phyloP scores from a whole-genome alignment of 805 yeast genomes.

The Danielozyma ontarioensis region DNA sequence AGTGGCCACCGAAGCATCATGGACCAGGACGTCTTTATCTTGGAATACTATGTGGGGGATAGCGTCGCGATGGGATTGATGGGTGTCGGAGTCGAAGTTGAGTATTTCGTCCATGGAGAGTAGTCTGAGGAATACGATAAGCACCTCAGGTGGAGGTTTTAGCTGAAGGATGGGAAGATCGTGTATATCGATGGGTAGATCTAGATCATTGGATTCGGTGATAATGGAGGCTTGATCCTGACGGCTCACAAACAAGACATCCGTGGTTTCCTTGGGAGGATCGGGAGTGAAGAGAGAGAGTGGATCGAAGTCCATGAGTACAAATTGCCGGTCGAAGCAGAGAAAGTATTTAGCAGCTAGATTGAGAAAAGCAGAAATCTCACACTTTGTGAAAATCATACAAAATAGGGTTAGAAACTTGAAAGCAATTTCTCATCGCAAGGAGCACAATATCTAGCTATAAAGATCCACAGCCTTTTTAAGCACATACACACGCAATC shows the following conservation, averaged over 20 bases:
- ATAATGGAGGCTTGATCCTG: too few species aligned
- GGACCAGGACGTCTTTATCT: conserved; percentile 25
- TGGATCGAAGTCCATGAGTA: conserved; percentile 43
- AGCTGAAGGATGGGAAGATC: conserved; percentile 53
- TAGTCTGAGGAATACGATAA: conserved; percentile 42
- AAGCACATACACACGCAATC: too few species aligned
- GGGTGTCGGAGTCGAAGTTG: conserved; percentile 39
- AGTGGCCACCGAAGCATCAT: conserved; percentile 21
- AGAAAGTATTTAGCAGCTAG: too few species aligned
- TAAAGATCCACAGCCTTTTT: too few species aligned
- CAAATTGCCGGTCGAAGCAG: too few species aligned
- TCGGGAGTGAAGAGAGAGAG: conserved; percentile 33
- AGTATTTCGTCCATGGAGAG: conserved; percentile 45
- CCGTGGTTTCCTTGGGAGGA: conserved; percentile 1
- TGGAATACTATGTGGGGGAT: conserved; percentile 18
- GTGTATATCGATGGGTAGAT: conserved; percentile 42
- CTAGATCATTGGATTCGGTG: too few species aligned
- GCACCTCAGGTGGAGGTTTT: conserved; percentile 43
- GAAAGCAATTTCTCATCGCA: too few species aligned
- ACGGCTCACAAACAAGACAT: too few species aligned
- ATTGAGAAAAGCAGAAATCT: too few species aligned
- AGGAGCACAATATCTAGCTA: too few species aligned
- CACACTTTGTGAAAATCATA: too few species aligned
- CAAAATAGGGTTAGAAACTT: too few species aligned
- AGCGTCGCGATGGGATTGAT: conserved; percentile 5